Base-by-base conservation (phyloP, 2,329 filamentous ascomycete genomes). In the Colletotrichum cuscutae region DNA sequence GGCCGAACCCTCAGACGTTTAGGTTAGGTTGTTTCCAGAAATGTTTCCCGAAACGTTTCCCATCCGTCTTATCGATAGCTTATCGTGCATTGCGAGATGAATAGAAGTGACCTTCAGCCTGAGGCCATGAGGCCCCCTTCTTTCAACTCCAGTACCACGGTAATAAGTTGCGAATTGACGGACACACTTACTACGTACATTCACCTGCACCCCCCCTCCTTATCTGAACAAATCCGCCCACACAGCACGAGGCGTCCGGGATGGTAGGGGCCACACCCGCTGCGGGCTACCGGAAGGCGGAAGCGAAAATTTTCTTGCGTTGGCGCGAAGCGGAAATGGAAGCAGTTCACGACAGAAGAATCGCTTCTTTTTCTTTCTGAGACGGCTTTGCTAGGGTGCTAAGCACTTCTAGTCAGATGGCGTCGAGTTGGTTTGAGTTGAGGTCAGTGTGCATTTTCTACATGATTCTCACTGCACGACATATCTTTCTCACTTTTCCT, bases 31-130 rank as follows among this genome's bases (percentile, higher is more conserved):
- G 32, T 24, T 54, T 32, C 61, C 24, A 24, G 28, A 54, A 12
- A 19, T 24, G 46, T 15, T 64, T 53, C 22, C 22, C 24, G 28
- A 54, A 12, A 19, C 19, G 46, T 15, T 64, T 53, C 22, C 22
- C 24, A 12, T 54, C 46, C 24, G n/a, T 28, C 68, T 73, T 71
- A 73, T 73, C 71, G 70, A 72, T 61, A 65, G 60, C 60, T 71
- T 71, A 65, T 73, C 71, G 56, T 32, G 22, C 12, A 49, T 57
- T 57, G 52, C 52, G 37, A 52, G 49, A 52, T 65, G 49, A 56
- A 32, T 65, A n/a, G 13, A 19, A 42, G 37, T 42, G 15, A 19
- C 37, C 53, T 57, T n/a, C n/a, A 12, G 70, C 70, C 70, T 72
- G 54, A 72, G 70, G 70, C 70, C 59, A 72, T 64, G 30, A 49